These are phyloP conservation scores for Teratosphaeria viscida DNA, from an alignment of 2,329 filamentous ascomycete species.

Conservation along the genomic window DNA sequence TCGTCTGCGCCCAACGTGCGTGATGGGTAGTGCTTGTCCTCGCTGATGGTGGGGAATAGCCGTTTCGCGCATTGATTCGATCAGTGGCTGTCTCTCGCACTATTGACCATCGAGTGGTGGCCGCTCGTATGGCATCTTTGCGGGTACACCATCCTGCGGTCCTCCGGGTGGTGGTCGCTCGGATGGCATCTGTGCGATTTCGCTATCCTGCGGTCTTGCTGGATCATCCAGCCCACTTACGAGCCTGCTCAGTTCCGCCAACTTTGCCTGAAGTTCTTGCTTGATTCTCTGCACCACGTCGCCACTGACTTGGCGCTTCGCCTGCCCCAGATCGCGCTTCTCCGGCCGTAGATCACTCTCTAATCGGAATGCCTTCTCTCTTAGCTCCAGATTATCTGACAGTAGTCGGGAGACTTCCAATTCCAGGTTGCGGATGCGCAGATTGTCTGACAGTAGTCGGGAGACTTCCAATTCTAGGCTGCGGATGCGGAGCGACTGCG, in stretches of 20 bases:
- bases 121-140: neutral
- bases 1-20: slow-evolving; percentile 55
- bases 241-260: slow-evolving; percentile 55
- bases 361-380: slow-evolving; percentile 58
- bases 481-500: slow-evolving; percentile 66
- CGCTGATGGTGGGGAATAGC: slow-evolving; percentile 55
- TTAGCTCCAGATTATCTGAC: slow-evolving; percentile 67
- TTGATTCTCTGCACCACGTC: slow-evolving; percentile 60
- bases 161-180: neutral
- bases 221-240: slow-evolving; percentile 51
- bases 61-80: slow-evolving; percentile 22
- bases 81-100: slow-evolving; percentile 3
- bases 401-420: slow-evolving; percentile 64
- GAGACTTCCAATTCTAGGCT: slow-evolving; percentile 66
- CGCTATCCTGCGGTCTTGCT: no score
- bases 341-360: slow-evolving; percentile 54
- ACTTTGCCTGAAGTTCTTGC: slow-evolving; percentile 58
- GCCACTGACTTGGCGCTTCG: slow-evolving; percentile 48
- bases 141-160: slow-evolving; percentile 2
- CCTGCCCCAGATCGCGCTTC: slow-evolving; percentile 49
- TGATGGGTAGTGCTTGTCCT: slow-evolving; percentile 58
- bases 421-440: slow-evolving; percentile 58
- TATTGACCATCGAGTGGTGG: no score
- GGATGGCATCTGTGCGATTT: no score
- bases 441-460: slow-evolving; percentile 67